Base-by-base conservation (phyloP, 306 rosid species). In the Citrullus colocynthis region DNA sequence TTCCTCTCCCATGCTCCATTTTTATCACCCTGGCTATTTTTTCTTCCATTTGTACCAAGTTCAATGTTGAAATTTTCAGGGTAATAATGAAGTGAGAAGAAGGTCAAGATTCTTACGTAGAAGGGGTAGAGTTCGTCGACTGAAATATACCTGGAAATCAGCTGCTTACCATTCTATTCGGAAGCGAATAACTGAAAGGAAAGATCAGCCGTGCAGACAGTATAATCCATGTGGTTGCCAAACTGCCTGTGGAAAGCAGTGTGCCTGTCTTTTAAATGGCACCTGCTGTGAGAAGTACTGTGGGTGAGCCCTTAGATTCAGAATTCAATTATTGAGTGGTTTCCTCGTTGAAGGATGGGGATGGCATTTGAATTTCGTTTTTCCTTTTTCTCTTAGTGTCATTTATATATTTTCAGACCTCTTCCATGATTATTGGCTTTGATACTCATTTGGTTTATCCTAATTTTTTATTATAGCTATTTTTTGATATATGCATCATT, bases 241-340 rank as follows among this genome's bases (percentile, higher is more conserved):
- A 83, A 81, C 96, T 55, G 95, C 98, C 78, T 95, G 98, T 83
- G 96, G 96, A 81, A 95, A 95, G 89, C 97, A 90, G 86, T 95
- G 98, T 84, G 75, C 95, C 78, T 95, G 98, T 88, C 98, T 95
- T 80, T 88, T 76, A 81, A 95, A 92, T 80, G 97, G 96, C 78
- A 95, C 98, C 79, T 95, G 98, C 88, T 95, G 98, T 20, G 98
- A 95, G 84, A 94, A 95, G 85, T 95, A 95, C 85, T 95, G 98
- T 51, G 98, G 98, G 98, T 95, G 85, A 90, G 97, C 61, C 66
- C 61, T 48, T 45, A 11, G 78, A 32, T 49, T 48, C 17, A 49
- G 32, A 42, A 63, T 48, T 78, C 34, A 61, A 78, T 45, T 51
- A 32, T 45, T 48, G 13, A 45, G 7, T 13, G 17, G 28, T 78